These are phyloP conservation scores for Mercurialis annua DNA, from an alignment of 345 rosid genomes.

Conservation along the genomic window DNA sequence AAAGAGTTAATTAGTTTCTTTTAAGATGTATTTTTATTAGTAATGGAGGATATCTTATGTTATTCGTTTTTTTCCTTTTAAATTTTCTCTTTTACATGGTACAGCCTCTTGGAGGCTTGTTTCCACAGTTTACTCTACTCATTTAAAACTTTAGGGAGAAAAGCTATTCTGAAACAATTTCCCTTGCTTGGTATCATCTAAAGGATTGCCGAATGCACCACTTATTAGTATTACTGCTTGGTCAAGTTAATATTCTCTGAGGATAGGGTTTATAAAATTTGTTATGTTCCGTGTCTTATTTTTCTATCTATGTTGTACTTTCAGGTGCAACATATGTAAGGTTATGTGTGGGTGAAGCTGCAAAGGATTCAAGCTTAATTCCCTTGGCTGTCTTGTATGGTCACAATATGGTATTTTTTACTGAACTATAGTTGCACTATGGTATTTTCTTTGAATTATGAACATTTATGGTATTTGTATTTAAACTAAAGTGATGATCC, in stretches of 20 bases:
- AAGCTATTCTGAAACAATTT: not conserved
- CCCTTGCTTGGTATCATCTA: not conserved
- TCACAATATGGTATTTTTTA: slow-evolving; percentile 44
- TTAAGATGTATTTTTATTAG: too few species aligned
- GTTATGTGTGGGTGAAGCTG: slow-evolving; percentile 72
- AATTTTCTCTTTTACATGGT: not conserved
- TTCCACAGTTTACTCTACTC: not conserved
- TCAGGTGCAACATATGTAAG: slow-evolving; percentile 52
- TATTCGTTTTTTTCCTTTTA: not conserved
- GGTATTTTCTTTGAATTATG: too few species aligned
- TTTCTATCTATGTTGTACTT: slow-evolving; percentile 23
- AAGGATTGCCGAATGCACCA: not conserved
- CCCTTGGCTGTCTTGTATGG: slow-evolving; percentile 68
- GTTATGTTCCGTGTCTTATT: slow-evolving; percentile 5
- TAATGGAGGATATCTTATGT: too few species aligned
- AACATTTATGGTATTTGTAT: too few species aligned
- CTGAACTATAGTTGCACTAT: too few species aligned
- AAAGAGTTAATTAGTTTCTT: too few species aligned
- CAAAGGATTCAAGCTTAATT: slow-evolving; percentile 37
- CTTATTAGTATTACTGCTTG: not conserved
- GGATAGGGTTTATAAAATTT: not conserved
- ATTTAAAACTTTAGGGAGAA: not conserved
- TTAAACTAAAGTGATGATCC: not conserved
- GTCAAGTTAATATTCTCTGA: not conserved
- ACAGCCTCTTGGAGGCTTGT: not conserved